phyloP scores from a whole-genome alignment of 805 yeast species.

The Saturnispora sekii region DNA sequence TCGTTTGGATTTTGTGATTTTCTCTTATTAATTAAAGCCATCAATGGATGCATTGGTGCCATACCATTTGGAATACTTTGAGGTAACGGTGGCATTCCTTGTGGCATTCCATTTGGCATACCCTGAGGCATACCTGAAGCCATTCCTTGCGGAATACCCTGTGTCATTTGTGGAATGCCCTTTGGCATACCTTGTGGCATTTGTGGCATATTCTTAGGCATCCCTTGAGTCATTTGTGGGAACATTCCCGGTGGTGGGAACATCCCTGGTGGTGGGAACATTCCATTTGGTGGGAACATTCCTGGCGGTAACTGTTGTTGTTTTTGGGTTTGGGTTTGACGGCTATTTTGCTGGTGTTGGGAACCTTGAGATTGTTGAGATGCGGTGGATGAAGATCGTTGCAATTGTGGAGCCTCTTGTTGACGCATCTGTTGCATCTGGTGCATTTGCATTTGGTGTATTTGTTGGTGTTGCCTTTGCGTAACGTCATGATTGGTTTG shows the following conservation, averaged over 20 bases:
- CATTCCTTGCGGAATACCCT: conserved; percentile 1
- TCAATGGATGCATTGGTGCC: conserved; percentile 12
- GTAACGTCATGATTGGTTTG: background rate
- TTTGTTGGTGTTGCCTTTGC: conserved; percentile 1
- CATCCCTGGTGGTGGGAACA: conserved; percentile 8
- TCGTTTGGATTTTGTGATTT: conserved; percentile 9
- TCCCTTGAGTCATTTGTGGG: background rate
- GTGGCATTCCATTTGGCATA: conserved; percentile 1
- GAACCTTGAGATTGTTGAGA: conserved; percentile 1
- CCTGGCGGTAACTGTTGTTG: conserved; percentile 4
- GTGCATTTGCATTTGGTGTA: conserved; percentile 5
- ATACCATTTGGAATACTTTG: conserved; percentile 2
- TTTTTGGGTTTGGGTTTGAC: background rate
- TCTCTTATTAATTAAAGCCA: conserved; percentile 11
- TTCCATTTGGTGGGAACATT: conserved; percentile 4
- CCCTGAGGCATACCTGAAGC: conserved; percentile 1
- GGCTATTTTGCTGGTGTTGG: background rate
- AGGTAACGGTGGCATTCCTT: background rate
- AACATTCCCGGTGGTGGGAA: conserved; percentile 7
- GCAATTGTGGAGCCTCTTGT: conserved; percentile 6
- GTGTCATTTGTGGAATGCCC: background rate
- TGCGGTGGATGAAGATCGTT: conserved; percentile 6
- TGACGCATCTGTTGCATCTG: conserved; percentile 1
- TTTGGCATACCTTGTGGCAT: conserved; percentile 4
- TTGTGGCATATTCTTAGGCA: background rate